Evolutionary conservation across 495 filamentous ascomycete genomes (phyloP), one percentile per base, ranked within the genome.

Genomic region (Hypoxylon fuscum): DNA sequence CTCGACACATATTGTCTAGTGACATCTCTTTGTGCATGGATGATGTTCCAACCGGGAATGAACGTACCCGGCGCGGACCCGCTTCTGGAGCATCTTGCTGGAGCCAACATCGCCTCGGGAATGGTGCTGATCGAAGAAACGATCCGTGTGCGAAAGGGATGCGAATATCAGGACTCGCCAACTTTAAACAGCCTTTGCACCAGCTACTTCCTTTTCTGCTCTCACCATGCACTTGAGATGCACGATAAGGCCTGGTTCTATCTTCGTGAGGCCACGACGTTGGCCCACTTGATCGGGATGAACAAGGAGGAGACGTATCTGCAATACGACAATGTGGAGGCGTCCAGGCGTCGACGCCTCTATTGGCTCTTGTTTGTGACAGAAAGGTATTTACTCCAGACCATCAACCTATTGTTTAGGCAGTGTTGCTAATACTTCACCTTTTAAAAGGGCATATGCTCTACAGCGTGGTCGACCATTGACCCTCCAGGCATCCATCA

Each of bases 31-130:
- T 95, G 90, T 68, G 90, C 90, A 1, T 93, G 90, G 66, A 91
- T 93, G 67, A 86, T 93, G 77, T 90, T 95, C 17, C 92, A 96
- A 68, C 87, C 92, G 0, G 86, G 89, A 52, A 92, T 94, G 77
- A 81, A 77, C 3, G 77, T 84, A 21, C 82, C 83, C 0, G 72
- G 78, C 5, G 78, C 78, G 22, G 77, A 87, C 44, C 81, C 83
- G 42, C 77, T 83, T 17, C 71, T 82, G 50, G 83, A 83, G 48
- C 75, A 77, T 61, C 74, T 83, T 70, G 79, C 79, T 22, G 83
- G 81, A 4, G 78, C 76, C 31, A 83, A 81, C 60, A 77, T 85
- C 17, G 75, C 81, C 10, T 79, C 80, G 1, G 83, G 84, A 49
- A 84, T 83, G 56, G 72, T 87, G n/a, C 73, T 96, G 14, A 78